phyloP scores from a whole-genome alignment of 768 basidiomycete species.

The Pleurotus sapidus region DNA sequence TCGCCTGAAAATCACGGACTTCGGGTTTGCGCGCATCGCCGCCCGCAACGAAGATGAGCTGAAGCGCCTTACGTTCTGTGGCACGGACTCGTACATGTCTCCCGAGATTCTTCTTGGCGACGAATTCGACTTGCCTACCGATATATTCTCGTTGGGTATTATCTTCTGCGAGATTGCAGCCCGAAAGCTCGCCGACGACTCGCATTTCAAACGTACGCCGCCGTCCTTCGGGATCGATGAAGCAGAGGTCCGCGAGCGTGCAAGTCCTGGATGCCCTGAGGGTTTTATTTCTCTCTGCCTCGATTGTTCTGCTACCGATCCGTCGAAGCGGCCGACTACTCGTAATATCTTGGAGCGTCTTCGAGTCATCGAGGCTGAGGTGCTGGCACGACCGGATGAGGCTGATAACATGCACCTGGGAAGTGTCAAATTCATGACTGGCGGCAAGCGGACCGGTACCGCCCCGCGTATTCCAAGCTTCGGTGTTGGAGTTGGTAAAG shows the following conservation, averaged over 20 bases:
- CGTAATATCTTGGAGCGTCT: conserved; percentile 78
- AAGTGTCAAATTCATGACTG: conserved; percentile 79
- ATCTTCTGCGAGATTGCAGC: conserved; percentile 92
- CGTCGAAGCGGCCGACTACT: conserved; percentile 69
- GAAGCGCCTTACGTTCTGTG: conserved; percentile 81
- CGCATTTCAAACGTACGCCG: conserved; percentile 70
- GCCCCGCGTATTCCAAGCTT: conserved; percentile 87
- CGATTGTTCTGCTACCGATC: conserved; percentile 69
- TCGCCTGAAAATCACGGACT: conserved; percentile 97
- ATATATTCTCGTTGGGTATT: conserved; percentile 91
- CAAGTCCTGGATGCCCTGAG: conserved; percentile 74
- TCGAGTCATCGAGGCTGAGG: conserved; percentile 78
- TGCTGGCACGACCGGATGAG: conserved; percentile 64
- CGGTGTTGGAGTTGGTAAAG: conserved; percentile 65
- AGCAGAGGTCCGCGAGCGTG: conserved; percentile 66
- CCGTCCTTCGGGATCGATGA: conserved; percentile 78
- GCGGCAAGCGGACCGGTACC: conserved; percentile 52
- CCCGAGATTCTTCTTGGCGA: conserved; percentile 91
- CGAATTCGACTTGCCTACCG: conserved; percentile 91
- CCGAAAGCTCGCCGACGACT: conserved; percentile 81
- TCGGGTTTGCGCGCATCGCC: conserved; percentile 94
- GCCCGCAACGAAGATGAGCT: conserved; percentile 89
- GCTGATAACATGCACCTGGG: conserved; percentile 76
- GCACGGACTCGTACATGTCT: conserved; percentile 95
- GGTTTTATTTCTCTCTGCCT: conserved; percentile 76